Conservation (phyloP, 139 green algal species). For the Mychonastes homosphaera region DNA sequence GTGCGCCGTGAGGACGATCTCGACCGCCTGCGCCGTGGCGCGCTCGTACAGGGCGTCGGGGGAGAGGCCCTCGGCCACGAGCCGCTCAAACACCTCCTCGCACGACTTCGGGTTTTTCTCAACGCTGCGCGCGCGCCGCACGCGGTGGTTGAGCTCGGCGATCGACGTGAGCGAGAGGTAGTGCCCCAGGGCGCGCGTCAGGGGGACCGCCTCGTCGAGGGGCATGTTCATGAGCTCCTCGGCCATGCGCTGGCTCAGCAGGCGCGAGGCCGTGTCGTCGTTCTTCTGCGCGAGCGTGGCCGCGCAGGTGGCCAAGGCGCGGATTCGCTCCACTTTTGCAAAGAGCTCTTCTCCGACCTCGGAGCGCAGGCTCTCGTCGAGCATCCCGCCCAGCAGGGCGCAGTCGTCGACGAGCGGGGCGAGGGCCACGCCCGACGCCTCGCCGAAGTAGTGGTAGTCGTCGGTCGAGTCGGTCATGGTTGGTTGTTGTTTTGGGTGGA, state of each 20-base stretch:
- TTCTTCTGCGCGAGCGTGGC: conserved; percentile 36
- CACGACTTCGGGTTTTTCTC: conserved; percentile 39
- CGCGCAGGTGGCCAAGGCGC: conserved; percentile 45
- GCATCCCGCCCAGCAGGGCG: conserved; percentile 59
- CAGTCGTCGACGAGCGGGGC: conserved; percentile 75
- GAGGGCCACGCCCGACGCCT: conserved; percentile 12
- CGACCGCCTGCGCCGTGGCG: conserved; percentile 44
- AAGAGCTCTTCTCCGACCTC: conserved; percentile 76
- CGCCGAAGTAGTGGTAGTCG: conserved; percentile 10
- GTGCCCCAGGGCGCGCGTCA: conserved; percentile 69
- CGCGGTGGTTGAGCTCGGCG: conserved; percentile 72
- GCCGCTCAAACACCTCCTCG: conserved; percentile 53
- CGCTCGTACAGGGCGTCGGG: conserved; percentile 58
- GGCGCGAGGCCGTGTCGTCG: conserved; percentile 41
- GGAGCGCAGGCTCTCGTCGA: conserved; percentile 71
- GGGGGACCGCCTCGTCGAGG: conserved; percentile 69
- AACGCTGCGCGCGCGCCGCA: conserved; percentile 47
- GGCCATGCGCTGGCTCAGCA: conserved; percentile 51
- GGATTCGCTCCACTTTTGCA: conserved; percentile 53
- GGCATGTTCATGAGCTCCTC: conserved; percentile 67
- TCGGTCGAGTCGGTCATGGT: conserved; percentile 21
- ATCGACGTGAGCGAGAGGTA: conserved; percentile 75
- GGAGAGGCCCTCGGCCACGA: conserved; percentile 53
- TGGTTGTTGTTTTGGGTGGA: too few species aligned
- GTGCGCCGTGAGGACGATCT: conserved; percentile 88